Conservation (phyloP, 768 basidiomycete species). For the Pleurotus tuber-regium region DNA sequence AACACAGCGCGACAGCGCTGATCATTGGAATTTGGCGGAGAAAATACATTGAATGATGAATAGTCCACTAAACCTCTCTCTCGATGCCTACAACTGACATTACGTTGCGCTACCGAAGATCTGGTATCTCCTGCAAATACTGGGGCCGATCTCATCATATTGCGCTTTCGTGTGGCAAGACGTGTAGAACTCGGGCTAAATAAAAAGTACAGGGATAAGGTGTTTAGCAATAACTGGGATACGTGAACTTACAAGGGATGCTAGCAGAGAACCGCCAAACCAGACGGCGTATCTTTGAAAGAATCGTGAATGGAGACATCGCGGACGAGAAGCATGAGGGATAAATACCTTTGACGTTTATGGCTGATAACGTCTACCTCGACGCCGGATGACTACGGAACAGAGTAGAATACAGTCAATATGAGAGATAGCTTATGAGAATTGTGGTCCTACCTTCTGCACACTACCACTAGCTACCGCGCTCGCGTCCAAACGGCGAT, state of each 20-base stretch:
- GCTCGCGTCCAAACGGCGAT: constrained; percentile 80
- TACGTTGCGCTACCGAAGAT: constrained; percentile 90
- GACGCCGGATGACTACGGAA: constrained; percentile 82
- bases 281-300: constrained; percentile 82
- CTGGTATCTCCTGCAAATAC: constrained; percentile 89
- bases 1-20: too few relatives aligned
- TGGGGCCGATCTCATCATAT: constrained; percentile 91
- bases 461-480: constrained; percentile 70
- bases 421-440: not conserved
- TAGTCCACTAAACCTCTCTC: not conserved
- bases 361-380: constrained; percentile 98
- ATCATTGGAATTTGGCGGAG: not conserved
- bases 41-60: constrained; percentile 2
- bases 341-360: constrained; percentile 95
- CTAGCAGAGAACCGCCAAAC: constrained; percentile 95
- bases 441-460: constrained; percentile 54
- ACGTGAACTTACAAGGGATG: constrained; percentile 68
- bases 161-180: constrained; percentile 94
- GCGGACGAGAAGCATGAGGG: too few relatives aligned
- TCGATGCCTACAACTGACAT: not conserved
- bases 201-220: not conserved
- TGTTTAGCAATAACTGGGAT: not conserved
- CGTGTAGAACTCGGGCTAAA: constrained; percentile 90
- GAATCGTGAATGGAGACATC: too few relatives aligned
- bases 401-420: constrained; percentile 5